These are phyloP conservation scores for Myrica gale DNA, from an alignment of 306 rosid genomes.

Conservation along the genomic window DNA sequence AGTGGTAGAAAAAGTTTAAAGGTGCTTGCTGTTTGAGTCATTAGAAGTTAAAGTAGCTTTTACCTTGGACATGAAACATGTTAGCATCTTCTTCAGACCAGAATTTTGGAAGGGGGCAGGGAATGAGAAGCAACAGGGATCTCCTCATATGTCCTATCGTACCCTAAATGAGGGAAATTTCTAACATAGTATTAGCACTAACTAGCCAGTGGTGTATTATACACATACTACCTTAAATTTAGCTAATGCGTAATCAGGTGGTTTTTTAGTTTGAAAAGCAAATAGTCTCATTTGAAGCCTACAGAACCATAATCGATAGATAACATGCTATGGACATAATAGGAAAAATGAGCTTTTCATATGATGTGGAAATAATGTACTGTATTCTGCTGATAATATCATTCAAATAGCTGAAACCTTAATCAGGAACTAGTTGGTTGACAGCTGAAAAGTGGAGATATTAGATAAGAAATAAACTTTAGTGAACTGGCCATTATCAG, in stretches of 20 bases:
- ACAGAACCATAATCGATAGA: background rate
- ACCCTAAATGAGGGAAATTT: background rate
- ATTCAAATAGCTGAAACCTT: background rate
- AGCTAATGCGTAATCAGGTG: background rate
- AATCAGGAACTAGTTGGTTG: background rate
- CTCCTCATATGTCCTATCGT: background rate
- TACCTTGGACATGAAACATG: background rate
- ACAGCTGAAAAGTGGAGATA: background rate
- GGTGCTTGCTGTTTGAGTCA: background rate
- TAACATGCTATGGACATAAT: background rate
- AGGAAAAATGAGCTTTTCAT: background rate
- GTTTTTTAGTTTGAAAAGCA: background rate
- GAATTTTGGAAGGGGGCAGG: background rate
- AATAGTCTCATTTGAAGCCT: background rate
- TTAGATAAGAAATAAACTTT: background rate
- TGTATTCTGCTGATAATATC: background rate
- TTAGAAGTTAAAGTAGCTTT: background rate
- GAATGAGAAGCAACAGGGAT: background rate
- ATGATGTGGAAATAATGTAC: background rate
- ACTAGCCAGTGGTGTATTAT: background rate
- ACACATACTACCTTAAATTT: background rate
- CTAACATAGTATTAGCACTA: background rate
- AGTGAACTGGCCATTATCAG: constrained; percentile 1
- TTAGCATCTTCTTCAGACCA: constrained; percentile 3
- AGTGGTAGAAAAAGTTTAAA: background rate